Evolutionary conservation across 1,139 yeast species (phyloP).

Genomic region (Yamadazyma sp.): DNA sequence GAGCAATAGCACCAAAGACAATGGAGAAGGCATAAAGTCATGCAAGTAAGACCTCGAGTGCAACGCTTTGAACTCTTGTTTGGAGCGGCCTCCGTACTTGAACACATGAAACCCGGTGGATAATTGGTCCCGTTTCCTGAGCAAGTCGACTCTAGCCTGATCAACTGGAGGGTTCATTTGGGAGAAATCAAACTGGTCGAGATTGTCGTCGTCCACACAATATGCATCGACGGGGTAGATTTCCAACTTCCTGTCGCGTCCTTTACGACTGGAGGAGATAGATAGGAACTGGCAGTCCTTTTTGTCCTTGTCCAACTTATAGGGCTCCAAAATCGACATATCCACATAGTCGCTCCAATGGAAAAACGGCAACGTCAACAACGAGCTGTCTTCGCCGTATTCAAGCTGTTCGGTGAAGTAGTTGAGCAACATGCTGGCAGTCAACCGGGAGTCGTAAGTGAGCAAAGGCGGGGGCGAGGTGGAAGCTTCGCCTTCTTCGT

Average conservation of each 20-base stretch:
- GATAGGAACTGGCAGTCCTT: constrained; percentile 23
- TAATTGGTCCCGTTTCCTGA: constrained; percentile 6
- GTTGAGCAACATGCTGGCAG: constrained; percentile 26
- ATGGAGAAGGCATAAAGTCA: constrained; percentile 48
- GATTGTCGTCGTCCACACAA: constrained; percentile 30
- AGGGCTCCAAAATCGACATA: constrained; percentile 24
- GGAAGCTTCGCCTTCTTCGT: constrained; percentile 8
- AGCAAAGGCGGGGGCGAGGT: constrained; percentile 14
- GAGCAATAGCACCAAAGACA: constrained; percentile 32
- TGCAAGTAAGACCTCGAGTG: constrained; percentile 40
- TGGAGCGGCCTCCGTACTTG: constrained; percentile 32
- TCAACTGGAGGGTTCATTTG: constrained; percentile 6
- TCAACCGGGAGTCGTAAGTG: constrained; percentile 34
- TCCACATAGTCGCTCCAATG: constrained; percentile 42
- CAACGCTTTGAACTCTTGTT: constrained; percentile 25
- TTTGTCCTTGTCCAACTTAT: constrained; percentile 18
- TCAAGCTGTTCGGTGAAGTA: constrained; percentile 17
- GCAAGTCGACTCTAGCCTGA: neutral
- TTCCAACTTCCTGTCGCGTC: constrained; percentile 20
- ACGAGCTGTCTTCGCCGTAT: constrained; percentile 3
- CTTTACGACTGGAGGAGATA: constrained; percentile 16
- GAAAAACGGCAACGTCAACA: constrained; percentile 22
- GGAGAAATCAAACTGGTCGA: constrained; percentile 13
- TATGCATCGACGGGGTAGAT: constrained; percentile 18
- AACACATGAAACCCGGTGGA: constrained; percentile 43